These are phyloP conservation scores for Aspergillus sp. DNA, from an alignment of 2,329 filamentous ascomycete species.

Conservation along the genomic window DNA sequence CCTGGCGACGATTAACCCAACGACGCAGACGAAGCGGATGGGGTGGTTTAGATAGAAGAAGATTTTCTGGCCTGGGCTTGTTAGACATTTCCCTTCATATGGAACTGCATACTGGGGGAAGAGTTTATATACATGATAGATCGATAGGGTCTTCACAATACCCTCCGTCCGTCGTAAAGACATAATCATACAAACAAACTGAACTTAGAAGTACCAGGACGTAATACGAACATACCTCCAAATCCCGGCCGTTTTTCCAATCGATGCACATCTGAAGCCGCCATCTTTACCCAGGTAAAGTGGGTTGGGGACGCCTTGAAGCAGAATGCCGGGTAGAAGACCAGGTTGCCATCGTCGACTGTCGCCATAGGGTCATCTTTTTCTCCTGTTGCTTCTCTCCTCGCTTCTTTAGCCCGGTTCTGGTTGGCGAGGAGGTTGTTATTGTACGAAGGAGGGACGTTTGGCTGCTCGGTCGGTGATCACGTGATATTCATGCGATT, in stretches of 20 bases:
- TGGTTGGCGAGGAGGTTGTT: not conserved
- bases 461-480: not conserved
- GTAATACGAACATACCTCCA: slow-evolving; percentile 35
- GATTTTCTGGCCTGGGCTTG: slow-evolving; percentile 42
- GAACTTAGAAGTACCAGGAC: no score
- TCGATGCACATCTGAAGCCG: slow-evolving; percentile 47
- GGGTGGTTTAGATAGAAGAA: slow-evolving; percentile 67
- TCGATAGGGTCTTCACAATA: no score
- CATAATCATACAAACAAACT: no score
- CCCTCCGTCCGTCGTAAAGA: no score
- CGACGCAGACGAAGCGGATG: slow-evolving; percentile 64
- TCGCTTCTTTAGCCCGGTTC: not conserved
- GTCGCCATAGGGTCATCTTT: slow-evolving; percentile 23
- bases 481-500: not conserved
- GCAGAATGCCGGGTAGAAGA: slow-evolving; percentile 52
- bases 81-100: not conserved
- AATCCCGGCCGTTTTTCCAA: slow-evolving; percentile 43
- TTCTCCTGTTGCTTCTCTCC: not conserved
- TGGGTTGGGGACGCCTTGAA: slow-evolving; percentile 54
- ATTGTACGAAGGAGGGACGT: not conserved
- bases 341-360: slow-evolving; percentile 16
- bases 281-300: slow-evolving; percentile 56
- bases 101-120: no score
- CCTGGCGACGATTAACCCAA: slow-evolving; percentile 59
- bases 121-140: not conserved